Conservation (phyloP, 768 basidiomycete species). For the Russula sp. region DNA sequence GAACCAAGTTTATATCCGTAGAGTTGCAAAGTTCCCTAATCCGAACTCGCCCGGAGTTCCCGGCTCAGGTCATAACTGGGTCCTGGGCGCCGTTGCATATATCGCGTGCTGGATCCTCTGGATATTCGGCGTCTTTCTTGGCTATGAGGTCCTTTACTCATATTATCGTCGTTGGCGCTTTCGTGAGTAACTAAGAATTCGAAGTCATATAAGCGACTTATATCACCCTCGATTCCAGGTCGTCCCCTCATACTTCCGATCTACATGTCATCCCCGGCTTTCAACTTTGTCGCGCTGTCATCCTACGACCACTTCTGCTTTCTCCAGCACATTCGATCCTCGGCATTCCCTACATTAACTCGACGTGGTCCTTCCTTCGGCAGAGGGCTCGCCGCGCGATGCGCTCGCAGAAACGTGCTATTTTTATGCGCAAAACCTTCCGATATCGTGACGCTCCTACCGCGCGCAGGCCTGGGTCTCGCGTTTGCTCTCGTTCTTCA, state of each 20-base stretch:
- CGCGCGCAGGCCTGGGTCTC: slow-evolving; percentile 72
- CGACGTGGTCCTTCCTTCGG: slow-evolving; percentile 33
- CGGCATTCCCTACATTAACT: slow-evolving; percentile 54
- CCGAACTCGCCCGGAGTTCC: slow-evolving; percentile 63
- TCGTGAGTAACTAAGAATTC: slow-evolving; percentile 51
- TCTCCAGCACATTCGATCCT: slow-evolving; percentile 70
- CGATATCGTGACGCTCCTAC: slow-evolving; percentile 77
- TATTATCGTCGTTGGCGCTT: slow-evolving; percentile 74
- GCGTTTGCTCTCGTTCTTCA: slow-evolving; percentile 66
- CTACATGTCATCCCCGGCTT: slow-evolving; percentile 77
- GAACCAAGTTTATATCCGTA: slow-evolving; percentile 4
- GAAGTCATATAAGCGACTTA: slow-evolving; percentile 7
- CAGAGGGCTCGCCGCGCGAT: slow-evolving; percentile 40
- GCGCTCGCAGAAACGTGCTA: slow-evolving; percentile 80
- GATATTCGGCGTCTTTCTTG: slow-evolving; percentile 65
- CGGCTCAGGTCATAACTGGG: slow-evolving; percentile 76
- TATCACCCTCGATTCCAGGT: no score
- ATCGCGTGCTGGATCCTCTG: slow-evolving; percentile 76
- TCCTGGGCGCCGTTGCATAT: slow-evolving; percentile 79
- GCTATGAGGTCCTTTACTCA: slow-evolving; percentile 77
- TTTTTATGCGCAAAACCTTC: slow-evolving; percentile 80
- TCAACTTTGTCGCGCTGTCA: slow-evolving; percentile 68
- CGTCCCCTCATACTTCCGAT: slow-evolving; percentile 81
- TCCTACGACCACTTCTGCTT: slow-evolving; percentile 86
- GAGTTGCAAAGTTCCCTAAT: slow-evolving; percentile 67